phyloP scores from a whole-genome alignment of 2,329 filamentous ascomycete genomes.

The Endoconidiophora polonica region DNA sequence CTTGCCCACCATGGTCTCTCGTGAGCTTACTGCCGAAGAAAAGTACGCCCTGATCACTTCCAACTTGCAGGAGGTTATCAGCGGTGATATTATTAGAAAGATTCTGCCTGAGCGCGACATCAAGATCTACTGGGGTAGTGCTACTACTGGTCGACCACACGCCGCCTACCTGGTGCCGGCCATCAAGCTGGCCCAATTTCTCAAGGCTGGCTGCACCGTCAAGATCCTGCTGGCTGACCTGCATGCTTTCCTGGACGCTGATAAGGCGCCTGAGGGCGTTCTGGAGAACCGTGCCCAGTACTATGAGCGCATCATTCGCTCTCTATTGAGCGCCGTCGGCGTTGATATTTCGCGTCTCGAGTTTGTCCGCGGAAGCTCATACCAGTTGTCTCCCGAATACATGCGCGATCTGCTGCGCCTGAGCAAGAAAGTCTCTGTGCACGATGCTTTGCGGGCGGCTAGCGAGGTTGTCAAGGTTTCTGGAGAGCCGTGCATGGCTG shows the following conservation, averaged over 20 bases:
- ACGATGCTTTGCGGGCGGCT: slow-evolving; percentile 78
- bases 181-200: slow-evolving; percentile 78
- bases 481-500: slow-evolving; percentile 50
- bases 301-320: slow-evolving; percentile 62
- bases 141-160: slow-evolving; percentile 75
- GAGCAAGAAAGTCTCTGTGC: slow-evolving; percentile 43
- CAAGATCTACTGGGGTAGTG: slow-evolving; percentile 78
- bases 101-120: slow-evolving; percentile 55
- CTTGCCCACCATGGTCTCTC: slow-evolving; percentile 15
- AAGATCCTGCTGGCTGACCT: slow-evolving; percentile 62
- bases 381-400: slow-evolving; percentile 60
- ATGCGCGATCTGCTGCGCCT: slow-evolving; percentile 80
- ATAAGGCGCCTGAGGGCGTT: slow-evolving; percentile 77
- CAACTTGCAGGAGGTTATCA: slow-evolving; percentile 69
- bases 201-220: slow-evolving; percentile 69
- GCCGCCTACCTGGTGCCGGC: slow-evolving; percentile 79
- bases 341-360: slow-evolving; percentile 64
- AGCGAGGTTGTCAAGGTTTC: slow-evolving; percentile 92
- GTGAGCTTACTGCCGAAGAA: slow-evolving; percentile 32
- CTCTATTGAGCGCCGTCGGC: slow-evolving; percentile 58
- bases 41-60: slow-evolving; percentile 60
- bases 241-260: slow-evolving; percentile 64
- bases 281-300: slow-evolving; percentile 69
- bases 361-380: slow-evolving; percentile 72
- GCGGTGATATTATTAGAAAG: slow-evolving; percentile 66